Conservation (phyloP, 305 asterid species). For the Solanum hybrid region DNA sequence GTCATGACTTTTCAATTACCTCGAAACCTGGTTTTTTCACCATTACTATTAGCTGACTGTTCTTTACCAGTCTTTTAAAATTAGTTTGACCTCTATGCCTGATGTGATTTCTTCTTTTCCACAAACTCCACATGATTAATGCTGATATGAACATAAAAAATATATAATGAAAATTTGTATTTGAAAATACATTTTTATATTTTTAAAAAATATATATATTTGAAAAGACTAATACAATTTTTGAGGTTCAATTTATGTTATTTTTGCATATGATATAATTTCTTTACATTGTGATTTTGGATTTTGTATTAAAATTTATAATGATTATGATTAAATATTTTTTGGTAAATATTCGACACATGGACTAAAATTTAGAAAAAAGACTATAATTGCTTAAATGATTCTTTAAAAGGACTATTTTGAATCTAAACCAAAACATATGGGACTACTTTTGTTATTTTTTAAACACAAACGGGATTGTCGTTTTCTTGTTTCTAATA, state of each 20-base stretch:
- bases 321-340: neutral
- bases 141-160: neutral
- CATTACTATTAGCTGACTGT: too few species aligned
- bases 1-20: neutral
- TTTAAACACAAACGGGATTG: neutral
- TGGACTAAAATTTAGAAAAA: neutral
- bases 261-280: too few species aligned
- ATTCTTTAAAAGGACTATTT: neutral
- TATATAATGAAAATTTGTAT: too few species aligned
- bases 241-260: neutral
- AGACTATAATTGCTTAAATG: neutral
- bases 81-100: neutral
- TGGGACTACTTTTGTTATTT: neutral
- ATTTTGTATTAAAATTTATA: neutral
- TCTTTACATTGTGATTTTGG: neutral
- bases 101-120: neutral
- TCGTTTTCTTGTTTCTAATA: neutral
- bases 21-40: rapidly evolving
- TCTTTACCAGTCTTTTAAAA: too few species aligned
- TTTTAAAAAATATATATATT: too few species aligned
- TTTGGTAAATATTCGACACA: neutral
- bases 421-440: neutral
- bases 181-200: neutral
- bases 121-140: neutral
- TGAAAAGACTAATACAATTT: neutral